Base-by-base conservation (phyloP, 352 stramenopile genomes). In the Pythium brachiatum region DNA sequence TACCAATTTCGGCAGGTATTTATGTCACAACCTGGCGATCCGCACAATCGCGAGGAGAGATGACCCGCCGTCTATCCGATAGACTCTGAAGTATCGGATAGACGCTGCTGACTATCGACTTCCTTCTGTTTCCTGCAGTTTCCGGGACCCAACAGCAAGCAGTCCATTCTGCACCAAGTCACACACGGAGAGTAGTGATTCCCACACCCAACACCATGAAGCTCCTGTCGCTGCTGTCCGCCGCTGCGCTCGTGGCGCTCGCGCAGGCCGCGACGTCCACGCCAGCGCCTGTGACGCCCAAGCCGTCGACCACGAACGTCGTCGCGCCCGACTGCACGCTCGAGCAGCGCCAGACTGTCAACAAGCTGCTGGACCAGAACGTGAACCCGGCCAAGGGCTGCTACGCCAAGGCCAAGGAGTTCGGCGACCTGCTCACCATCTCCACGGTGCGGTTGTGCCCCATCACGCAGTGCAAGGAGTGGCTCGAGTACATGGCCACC, bases 361-460 rank as follows among this genome's bases (percentile, higher is more conserved):
- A 86, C 74, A 71, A 78, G 65, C 69, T 88, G 47, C 76, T 84
- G 23, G 46, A 81, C n/a, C 77, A 87, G 70, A 72, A 84, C 55
- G 60, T 66, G 31, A 79, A 86, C 48, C 74, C 76, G n/a, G 71
- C 69, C 58, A 87, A 87, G 59, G 66, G 70, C 25, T 91, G 79
- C 54, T 81, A 84, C 57, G 52, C 69, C 56, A 70, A 73, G 53
- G 74, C 72, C 39, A 76, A 73, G 18, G 41, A 25, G 7, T 48
- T 26, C 21, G 68, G 74, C 54, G 76, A 86, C 67, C 81, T 89
- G 56, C 74, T 67, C 27, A 64, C 63, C 26, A 62, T 89, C 27
- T 75, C 53, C 23, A 86, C 80, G 31, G 87, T 65, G 68, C 67
- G 70, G 2, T 64, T 91, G 29, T 90, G 82, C 29, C 68, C 78